Evolutionary conservation across 2,329 filamentous ascomycete species (phyloP), one percentile per base, ranked within the genome.

Genomic region (Boeremia exigua): DNA sequence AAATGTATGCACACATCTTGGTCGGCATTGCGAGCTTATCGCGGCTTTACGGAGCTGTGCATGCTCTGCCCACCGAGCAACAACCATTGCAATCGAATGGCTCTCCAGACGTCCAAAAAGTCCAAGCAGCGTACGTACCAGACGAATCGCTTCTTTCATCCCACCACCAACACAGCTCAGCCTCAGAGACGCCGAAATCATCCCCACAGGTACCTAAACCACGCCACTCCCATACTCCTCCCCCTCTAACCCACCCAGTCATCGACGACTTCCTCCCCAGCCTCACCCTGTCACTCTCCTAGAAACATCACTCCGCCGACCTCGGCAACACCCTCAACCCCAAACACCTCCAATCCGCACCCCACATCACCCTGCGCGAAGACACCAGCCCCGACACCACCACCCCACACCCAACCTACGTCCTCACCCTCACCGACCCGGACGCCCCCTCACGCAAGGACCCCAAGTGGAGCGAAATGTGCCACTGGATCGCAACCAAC

Each of bases 251-350:
- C 33, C 14, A 12, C 10, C 25, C 66, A 84, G 84, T 88, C 17
- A 79, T 88, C 54, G 80, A 87, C 60, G 80, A 84, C 58, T 88
- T 88, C 70, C 69, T 78, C 3, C 85, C 86, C 6, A 77, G 77
- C 6, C 75, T 86, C 48, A 77, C 79, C 34, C 66, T 88, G 36
- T 74, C 77, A 39, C 74, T 84, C 8, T 76, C 72, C 36, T 83
- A 82, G 73, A 78, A 80, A 52, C 62, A 70, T 73, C 38, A 72
- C 65, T 61, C 75, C 0, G 70, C 67, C 32, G 46, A 61, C 30
- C 73, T 87, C 1, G 86, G 86, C 29, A 87, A 87, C 69, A 83
- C 78, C 15, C 67, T 84, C 60, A 71, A 78, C 9, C 77, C 80
- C 10, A 73, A 76, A 23, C 61, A 76, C 14, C 67, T 82, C 9